phyloP scores from a whole-genome alignment of 345 rosid species.

The Acer campestre region DNA sequence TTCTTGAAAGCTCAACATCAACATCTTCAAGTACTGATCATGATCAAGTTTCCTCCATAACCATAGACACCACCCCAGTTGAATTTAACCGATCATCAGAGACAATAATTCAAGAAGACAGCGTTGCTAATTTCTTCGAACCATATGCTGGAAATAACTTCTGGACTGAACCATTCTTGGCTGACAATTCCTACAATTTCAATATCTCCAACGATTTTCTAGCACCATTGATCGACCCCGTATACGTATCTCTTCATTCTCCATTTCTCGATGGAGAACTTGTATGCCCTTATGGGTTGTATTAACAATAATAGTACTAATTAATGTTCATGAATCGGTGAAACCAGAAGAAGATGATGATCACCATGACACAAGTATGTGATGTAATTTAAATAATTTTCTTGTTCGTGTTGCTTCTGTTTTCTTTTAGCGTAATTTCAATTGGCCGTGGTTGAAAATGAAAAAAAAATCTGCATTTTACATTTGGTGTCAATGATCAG shows the following conservation, averaged over 20 bases:
- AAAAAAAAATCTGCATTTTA: too few species aligned
- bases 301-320: background rate
- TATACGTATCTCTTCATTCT: conserved; percentile 17
- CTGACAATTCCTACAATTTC: conserved; percentile 24
- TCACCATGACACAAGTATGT: background rate
- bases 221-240: conserved; percentile 12
- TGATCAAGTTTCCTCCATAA: conserved; percentile 17
- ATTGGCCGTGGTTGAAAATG: background rate
- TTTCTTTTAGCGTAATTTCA: background rate
- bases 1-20: conserved; percentile 27
- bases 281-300: conserved; percentile 7
- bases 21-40: conserved; percentile 9
- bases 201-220: conserved; percentile 20
- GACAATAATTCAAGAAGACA: conserved; percentile 4
- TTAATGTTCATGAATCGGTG: background rate
- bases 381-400: background rate
- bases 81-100: conserved; percentile 1
- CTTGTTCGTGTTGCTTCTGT: background rate
- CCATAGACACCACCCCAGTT: background rate
- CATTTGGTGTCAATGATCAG: too few species aligned
- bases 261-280: conserved; percentile 30
- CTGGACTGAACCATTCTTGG: conserved; percentile 52
- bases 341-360: background rate
- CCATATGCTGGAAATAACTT: conserved; percentile 31
- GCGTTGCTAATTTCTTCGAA: conserved; percentile 23